Evolutionary conservation across 805 yeast species (phyloP), one percentile per base, ranked within the genome.

Genomic region (Wickerhamiella lipophila): DNA sequence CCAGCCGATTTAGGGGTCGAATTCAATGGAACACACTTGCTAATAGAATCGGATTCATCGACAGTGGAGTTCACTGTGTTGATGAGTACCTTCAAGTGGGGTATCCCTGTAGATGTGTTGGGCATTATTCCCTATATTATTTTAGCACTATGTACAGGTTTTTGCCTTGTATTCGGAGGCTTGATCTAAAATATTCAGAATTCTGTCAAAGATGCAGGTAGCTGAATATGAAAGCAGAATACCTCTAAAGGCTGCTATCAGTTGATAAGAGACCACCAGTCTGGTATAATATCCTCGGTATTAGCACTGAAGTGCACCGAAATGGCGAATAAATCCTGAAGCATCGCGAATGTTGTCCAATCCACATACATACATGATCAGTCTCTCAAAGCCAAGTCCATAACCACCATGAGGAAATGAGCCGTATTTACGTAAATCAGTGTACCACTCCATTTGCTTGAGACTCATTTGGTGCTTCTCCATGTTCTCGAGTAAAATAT

Each of bases 381-480:
- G 65, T 52, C 99, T 69, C 63, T 92, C 98, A 56, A 88, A 77
- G 0, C 99, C 99, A 70, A 92, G 69, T 0, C 99, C 99, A 65
- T 82, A 92, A 0, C 99, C 99, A 43, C 98, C 98, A 61, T 89
- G 97, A 0, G 96, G 95, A 19, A 80, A 80, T 2, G 83, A 68
- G 0, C 96, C 97, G 56, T 82, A 79, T 52, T 68, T 68, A 52
- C 98, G 71, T 7, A 83, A 69, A 1, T 79, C 74, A 23, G 81
- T 56, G 60, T 88, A 92, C 99, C 99, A 92, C 26, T 75, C 70
- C 63, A 92, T 63, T 16, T 76, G 74, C 2, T 62, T 59, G 0
- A 59, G 42, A 47, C 75, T 73, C 88, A 87, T 83, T 1, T 67
- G 68, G 49, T 82, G 65, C 2, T 59, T 50, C 6, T 61, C 50